Evolutionary conservation across 805 yeast genomes (phyloP).

Genomic region (Candida rishiriensis): DNA sequence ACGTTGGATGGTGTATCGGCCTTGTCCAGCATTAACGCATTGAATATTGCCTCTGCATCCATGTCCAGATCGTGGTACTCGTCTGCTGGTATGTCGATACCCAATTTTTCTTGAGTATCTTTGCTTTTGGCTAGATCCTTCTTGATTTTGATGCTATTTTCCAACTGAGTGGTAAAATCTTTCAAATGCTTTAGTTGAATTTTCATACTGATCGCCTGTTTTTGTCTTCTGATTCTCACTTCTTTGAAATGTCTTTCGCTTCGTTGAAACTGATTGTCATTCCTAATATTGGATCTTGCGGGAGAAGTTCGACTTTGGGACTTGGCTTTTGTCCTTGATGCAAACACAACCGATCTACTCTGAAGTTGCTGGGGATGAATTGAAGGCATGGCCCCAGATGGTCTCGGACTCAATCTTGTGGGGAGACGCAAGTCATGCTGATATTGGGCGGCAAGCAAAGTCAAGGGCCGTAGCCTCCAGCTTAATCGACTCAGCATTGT

Average conservation of each 20-base stretch:
- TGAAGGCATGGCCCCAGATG: too few species aligned
- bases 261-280: background rate
- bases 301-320: background rate
- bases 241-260: background rate
- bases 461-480: too few species aligned
- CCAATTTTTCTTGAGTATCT: conserved; percentile 16
- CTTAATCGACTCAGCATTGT: too few species aligned
- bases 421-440: too few species aligned
- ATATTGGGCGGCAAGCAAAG: too few species aligned
- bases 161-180: conserved; percentile 25
- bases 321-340: background rate
- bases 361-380: background rate
- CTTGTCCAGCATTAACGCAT: conserved; percentile 18
- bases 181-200: conserved; percentile 25
- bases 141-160: conserved; percentile 18
- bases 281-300: background rate
- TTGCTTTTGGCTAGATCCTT: conserved; percentile 15
- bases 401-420: too few species aligned
- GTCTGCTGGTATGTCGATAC: conserved; percentile 8
- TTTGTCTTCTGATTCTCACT: conserved; percentile 20
- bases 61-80: conserved; percentile 12
- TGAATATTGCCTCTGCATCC: conserved; percentile 27
- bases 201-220: conserved; percentile 24
- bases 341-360: background rate
- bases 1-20: conserved; percentile 4